Evolutionary conservation across 140 eudicot genomes (phyloP).

Genomic region (Senecio squalidus): DNA sequence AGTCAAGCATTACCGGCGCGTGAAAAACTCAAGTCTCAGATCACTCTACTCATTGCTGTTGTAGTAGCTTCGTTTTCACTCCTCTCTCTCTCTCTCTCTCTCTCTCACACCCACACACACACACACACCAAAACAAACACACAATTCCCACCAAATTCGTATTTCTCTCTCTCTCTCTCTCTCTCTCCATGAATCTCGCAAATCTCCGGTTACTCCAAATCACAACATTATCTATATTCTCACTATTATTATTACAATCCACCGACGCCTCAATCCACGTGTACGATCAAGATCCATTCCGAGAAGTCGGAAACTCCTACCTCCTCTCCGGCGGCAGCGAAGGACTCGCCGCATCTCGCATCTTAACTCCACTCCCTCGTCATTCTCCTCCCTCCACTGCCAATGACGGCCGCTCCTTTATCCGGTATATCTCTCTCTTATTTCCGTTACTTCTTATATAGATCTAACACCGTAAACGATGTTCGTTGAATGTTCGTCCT

Average conservation of each 20-base stretch:
- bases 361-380: conserved; percentile 27
- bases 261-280: conserved; percentile 76
- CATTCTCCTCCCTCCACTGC: conserved; percentile 17
- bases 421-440: conserved; percentile 36
- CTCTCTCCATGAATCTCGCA: conserved; percentile 58
- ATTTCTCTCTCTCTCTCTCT: conserved; percentile 27
- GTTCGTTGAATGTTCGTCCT: no score
- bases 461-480: no score
- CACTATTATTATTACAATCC: conserved; percentile 25
- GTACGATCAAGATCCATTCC: conserved; percentile 75
- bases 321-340: conserved; percentile 98
- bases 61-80: conserved; percentile 27
- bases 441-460: not conserved
- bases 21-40: no score
- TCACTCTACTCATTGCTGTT: no score
- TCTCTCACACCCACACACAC: conserved; percentile 17
- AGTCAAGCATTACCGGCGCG: no score
- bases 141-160: conserved; percentile 30
- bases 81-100: not conserved
- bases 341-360: conserved; percentile 66
- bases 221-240: not conserved
- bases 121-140: not conserved
- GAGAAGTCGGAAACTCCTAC: conserved; percentile 90
- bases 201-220: conserved; percentile 12
- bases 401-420: conserved; percentile 67